Conservation (phyloP, 352 stramenopile genomes). For the Achlya hypogyna region DNA sequence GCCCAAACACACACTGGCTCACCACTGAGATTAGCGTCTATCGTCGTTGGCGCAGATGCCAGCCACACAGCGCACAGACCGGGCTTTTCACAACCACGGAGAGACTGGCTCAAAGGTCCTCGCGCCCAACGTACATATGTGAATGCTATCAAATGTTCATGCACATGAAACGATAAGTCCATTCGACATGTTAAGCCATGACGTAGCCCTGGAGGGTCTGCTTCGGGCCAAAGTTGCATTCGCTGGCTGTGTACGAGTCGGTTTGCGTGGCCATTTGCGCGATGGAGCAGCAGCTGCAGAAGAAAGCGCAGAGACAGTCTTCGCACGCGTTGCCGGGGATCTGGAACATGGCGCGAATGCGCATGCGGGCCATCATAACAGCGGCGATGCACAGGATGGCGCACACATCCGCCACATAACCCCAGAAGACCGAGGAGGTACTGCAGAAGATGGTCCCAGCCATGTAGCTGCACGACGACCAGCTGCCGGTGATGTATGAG, state of each 20-base stretch:
- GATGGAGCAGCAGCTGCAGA: constrained; percentile 28
- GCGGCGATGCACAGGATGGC: background rate
- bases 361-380: constrained; percentile 13
- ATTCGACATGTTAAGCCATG: background rate
- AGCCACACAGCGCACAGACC: no score
- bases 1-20: no score
- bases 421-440: background rate
- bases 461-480: background rate
- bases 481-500: background rate
- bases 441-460: background rate
- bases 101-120: no score
- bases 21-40: no score
- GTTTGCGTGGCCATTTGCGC: constrained; percentile 48
- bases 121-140: no score
- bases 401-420: background rate
- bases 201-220: constrained; percentile 35
- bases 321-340: constrained; percentile 25
- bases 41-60: no score
- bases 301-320: constrained; percentile 31
- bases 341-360: constrained; percentile 27
- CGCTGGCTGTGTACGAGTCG: constrained; percentile 34
- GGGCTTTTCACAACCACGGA: no score
- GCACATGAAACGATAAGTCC: background rate
- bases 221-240: constrained; percentile 29
- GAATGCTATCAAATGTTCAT: no score